Percentiles rank a stretch among this genome's conserved stretches.
These are phyloP conservation scores for Xerocomus nothofagi DNA, from an alignment of 1,284 basidiomycete genomes.

Conservation along the genomic window DNA sequence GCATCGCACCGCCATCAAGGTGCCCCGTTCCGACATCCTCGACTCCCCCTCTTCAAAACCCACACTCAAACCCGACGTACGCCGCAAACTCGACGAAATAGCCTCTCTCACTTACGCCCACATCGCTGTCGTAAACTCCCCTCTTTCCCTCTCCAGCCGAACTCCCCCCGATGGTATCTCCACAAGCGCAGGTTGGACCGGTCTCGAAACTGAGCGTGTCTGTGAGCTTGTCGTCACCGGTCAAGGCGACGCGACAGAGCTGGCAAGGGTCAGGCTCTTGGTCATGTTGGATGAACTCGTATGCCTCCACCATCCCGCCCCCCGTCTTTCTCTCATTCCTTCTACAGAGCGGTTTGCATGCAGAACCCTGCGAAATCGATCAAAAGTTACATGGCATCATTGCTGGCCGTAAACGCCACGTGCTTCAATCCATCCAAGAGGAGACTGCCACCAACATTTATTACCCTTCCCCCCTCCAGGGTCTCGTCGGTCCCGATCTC, in stretches of 20 bases:
- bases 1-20: constrained; percentile 85
- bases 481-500: constrained; percentile 71
- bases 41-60: constrained; percentile 82
- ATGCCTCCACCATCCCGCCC: constrained; percentile 35
- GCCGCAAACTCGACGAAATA: constrained; percentile 88
- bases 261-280: constrained; percentile 86
- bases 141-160: constrained; percentile 66
- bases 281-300: constrained; percentile 96
- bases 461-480: constrained; percentile 87
- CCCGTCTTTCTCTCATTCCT: background rate
- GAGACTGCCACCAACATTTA: constrained; percentile 98
- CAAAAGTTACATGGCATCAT: constrained; percentile 93
- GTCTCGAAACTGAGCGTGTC: constrained; percentile 90
- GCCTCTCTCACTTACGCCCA: constrained; percentile 85
- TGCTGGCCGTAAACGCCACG: constrained; percentile 85
- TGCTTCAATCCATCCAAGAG: constrained; percentile 92
- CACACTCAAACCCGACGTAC: constrained; percentile 85
- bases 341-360: constrained; percentile 79
- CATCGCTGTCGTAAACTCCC: constrained; percentile 86
- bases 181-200: constrained; percentile 75
- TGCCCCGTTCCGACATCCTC: constrained; percentile 89
- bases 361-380: constrained; percentile 92
- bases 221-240: constrained; percentile 93
- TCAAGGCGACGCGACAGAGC: constrained; percentile 84
- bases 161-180: constrained; percentile 74